Conservation (phyloP, 2,329 filamentous ascomycete species). For the Lachnellula hyalina region DNA sequence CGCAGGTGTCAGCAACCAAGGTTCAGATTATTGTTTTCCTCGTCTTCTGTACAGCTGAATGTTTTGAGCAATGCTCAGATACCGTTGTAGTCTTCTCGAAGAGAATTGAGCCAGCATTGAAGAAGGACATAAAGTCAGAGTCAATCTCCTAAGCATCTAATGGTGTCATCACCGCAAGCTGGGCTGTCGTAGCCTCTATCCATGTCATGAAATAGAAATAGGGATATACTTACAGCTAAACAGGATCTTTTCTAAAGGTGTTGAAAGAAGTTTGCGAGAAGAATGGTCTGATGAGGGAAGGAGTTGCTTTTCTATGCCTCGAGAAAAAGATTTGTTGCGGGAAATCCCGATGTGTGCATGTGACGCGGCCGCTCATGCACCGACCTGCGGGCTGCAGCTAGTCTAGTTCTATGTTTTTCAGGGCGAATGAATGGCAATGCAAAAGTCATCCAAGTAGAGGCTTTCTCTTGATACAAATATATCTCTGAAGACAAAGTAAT, state of each 20-base stretch:
- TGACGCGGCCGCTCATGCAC: neutral
- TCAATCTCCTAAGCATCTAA: slow-evolving; percentile 49
- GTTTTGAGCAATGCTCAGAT: slow-evolving; percentile 64
- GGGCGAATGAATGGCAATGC: neutral
- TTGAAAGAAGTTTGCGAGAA: slow-evolving; percentile 10
- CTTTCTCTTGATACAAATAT: too few relatives aligned
- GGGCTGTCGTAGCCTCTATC: neutral
- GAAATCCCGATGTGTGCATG: neutral
- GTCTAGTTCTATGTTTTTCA: neutral
- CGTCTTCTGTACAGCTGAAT: slow-evolving; percentile 1
- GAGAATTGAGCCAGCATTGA: slow-evolving; percentile 62
- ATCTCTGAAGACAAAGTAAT: too few relatives aligned
- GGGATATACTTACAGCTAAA: slow-evolving; percentile 14
- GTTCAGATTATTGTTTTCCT: neutral
- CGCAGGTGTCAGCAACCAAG: slow-evolving; percentile 11
- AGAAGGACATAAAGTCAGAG: slow-evolving; percentile 47
- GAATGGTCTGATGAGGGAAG: neutral
- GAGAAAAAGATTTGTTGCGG: neutral
- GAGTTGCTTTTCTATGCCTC: neutral
- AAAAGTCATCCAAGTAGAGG: neutral
- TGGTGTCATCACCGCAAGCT: slow-evolving; percentile 56
- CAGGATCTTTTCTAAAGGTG: neutral
- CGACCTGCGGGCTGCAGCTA: neutral
- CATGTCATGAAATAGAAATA: neutral
- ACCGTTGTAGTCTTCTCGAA: slow-evolving; percentile 83